phyloP scores from a whole-genome alignment of 192 early-diverging fungal species.

The Coemansia guatemalensis region DNA sequence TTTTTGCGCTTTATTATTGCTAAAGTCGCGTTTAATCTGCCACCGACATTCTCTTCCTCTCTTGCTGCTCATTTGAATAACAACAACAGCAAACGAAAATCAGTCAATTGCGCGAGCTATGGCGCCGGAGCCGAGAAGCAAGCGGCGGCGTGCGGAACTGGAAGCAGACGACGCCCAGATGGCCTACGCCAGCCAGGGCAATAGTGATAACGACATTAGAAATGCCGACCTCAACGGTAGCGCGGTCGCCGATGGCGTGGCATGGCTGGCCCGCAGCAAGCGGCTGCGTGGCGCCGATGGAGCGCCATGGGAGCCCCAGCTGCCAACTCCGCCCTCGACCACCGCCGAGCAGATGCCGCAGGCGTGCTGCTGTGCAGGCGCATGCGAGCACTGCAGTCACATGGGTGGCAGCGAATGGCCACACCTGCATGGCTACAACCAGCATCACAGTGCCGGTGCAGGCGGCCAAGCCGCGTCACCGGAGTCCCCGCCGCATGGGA shows the following conservation, averaged over 20 bases:
- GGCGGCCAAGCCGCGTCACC: conserved; percentile 7
- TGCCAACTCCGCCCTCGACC: conserved; percentile 7
- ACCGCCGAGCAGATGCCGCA: neutral
- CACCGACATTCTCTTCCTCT: neutral
- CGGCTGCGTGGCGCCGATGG: conserved; percentile 13
- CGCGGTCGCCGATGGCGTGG: neutral
- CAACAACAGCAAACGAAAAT: neutral
- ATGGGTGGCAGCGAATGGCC: conserved; percentile 2
- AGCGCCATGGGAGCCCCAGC: conserved; percentile 6
- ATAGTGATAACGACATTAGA: neutral
- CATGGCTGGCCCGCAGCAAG: conserved; percentile 13
- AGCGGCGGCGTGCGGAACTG: conserved; percentile 8
- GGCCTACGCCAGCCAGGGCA: neutral
- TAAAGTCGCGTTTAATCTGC: neutral
- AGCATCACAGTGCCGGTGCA: neutral
- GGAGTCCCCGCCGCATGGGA: conserved; percentile 20
- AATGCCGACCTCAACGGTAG: neutral
- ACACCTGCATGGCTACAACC: neutral
- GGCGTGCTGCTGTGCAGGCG: neutral
- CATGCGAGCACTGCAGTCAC: neutral
- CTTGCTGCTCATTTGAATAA: neutral
- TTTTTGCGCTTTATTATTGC: neutral
- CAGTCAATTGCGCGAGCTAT: neutral
- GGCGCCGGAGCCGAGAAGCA: conserved; percentile 1
- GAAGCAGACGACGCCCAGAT: neutral